Evolutionary conservation across 1,284 basidiomycete species (phyloP).

Genomic region (Trichosporon faecale): DNA sequence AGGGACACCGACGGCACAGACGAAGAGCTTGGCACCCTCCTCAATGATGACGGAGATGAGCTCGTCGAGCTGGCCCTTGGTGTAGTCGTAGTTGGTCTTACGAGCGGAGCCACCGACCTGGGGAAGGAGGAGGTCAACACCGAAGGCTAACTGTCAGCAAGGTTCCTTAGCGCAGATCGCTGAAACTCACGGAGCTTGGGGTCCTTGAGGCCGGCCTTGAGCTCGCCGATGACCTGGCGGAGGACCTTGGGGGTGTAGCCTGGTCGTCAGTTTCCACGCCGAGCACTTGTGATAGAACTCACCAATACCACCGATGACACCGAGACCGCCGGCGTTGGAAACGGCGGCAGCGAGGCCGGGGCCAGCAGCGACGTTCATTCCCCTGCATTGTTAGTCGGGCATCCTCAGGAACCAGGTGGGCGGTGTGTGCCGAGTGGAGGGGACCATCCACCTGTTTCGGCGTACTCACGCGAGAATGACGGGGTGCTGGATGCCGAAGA

Average conservation of each 20-base stretch:
- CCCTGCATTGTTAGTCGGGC: conserved; percentile 34
- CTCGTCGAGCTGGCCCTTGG: conserved; percentile 65
- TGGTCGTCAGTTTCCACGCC: neutral
- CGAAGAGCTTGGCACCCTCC: conserved; percentile 75
- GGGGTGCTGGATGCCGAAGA: conserved; percentile 75
- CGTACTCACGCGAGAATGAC: conserved; percentile 65
- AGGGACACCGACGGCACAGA: conserved; percentile 75
- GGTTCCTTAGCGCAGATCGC: neutral
- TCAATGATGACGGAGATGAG: conserved; percentile 83
- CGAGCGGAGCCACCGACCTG: conserved; percentile 74
- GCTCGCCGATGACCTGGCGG: conserved; percentile 62
- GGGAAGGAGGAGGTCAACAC: conserved; percentile 79
- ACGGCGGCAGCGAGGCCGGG: conserved; percentile 75
- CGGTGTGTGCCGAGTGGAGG: neutral
- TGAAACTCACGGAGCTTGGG: conserved; percentile 15
- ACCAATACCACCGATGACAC: conserved; percentile 74
- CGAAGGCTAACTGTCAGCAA: conserved; percentile 61
- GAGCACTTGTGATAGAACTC: neutral
- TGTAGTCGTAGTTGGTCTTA: conserved; percentile 67
- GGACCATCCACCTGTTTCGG: neutral
- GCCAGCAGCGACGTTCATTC: conserved; percentile 84
- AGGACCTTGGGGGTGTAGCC: conserved; percentile 47
- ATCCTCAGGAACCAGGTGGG: neutral
- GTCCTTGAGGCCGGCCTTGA: conserved; percentile 64
- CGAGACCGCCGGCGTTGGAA: conserved; percentile 75